Conservation (phyloP, 2,329 filamentous ascomycete genomes). For the Raffaelea deltoideospora region DNA sequence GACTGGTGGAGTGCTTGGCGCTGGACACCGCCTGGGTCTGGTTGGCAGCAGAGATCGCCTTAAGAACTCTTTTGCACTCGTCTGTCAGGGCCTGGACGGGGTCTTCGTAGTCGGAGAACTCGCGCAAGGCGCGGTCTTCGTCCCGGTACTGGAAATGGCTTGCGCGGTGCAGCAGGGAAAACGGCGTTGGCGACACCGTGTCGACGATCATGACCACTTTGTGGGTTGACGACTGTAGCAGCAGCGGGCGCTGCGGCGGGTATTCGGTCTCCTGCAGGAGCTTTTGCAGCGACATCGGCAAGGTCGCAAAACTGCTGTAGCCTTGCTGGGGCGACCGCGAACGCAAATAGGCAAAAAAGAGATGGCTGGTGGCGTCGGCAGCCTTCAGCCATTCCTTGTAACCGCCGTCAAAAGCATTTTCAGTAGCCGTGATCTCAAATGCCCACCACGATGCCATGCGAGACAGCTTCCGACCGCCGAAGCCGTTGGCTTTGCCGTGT, state of each 20-base stretch:
- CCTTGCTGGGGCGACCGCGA: slow-evolving; percentile 73
- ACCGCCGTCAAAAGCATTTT: slow-evolving; percentile 85
- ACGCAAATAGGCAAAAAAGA: slow-evolving; percentile 94
- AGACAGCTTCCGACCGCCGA: slow-evolving; percentile 85
- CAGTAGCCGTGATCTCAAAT: slow-evolving; percentile 77
- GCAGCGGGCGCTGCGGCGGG: slow-evolving; percentile 61
- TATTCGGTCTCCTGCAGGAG: slow-evolving; percentile 88
- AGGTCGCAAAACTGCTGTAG: slow-evolving; percentile 63
- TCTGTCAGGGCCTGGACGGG: slow-evolving; percentile 79
- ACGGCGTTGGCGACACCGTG: slow-evolving; percentile 84
- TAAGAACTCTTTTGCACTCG: slow-evolving; percentile 82
- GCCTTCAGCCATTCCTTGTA: slow-evolving; percentile 84
- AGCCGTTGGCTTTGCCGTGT: slow-evolving; percentile 82
- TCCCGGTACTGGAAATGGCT: slow-evolving; percentile 94
- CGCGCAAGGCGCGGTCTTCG: slow-evolving; percentile 67
- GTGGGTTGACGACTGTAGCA: slow-evolving; percentile 68
- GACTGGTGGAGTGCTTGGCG: slow-evolving; percentile 54
- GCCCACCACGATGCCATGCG: slow-evolving; percentile 98
- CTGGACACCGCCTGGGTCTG: slow-evolving; percentile 59
- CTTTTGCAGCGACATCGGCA: slow-evolving; percentile 83
- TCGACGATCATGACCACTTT: slow-evolving; percentile 97
- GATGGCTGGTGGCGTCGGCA: slow-evolving; percentile 86
- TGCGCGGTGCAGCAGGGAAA: slow-evolving; percentile 74
- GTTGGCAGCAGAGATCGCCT: slow-evolving; percentile 76
- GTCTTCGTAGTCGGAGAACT: slow-evolving; percentile 80